Conservation (phyloP, 2,329 filamentous ascomycete species). For the Exophiala dermatitidis region DNA sequence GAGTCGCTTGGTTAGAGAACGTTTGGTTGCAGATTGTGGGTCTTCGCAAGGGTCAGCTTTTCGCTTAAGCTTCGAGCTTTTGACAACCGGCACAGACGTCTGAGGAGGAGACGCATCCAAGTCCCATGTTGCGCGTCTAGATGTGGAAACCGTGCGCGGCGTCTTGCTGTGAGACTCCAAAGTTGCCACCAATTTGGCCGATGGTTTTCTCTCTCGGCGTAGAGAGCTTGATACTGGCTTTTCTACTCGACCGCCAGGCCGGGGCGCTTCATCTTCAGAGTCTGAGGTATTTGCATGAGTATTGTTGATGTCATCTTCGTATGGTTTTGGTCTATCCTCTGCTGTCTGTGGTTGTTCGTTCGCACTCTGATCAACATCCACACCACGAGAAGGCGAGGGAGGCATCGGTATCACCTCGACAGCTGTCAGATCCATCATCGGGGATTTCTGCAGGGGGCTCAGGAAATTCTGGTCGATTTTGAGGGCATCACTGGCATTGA, state of each 20-base stretch:
- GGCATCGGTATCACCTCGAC: neutral
- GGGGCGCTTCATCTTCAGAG: neutral
- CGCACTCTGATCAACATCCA: neutral
- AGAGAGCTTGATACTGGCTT: neutral
- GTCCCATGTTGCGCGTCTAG: conserved; percentile 38
- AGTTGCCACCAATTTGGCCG: conserved; percentile 1
- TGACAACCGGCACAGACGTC: conserved; percentile 5
- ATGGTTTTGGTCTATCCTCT: neutral
- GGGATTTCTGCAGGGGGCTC: neutral
- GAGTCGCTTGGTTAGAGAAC: neutral
- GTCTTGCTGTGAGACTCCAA: conserved; percentile 29
- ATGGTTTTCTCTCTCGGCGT: conserved; percentile 2
- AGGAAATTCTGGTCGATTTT: conserved; percentile 11
- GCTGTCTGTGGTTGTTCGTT: neutral
- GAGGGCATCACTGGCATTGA: conserved; percentile 15
- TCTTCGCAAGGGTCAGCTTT: conserved; percentile 4
- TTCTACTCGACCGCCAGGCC: neutral
- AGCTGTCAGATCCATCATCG: neutral
- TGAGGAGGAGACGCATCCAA: conserved; percentile 35
- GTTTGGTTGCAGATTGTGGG: neutral
- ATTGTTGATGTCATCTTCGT: neutral
- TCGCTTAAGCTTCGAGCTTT: conserved; percentile 4
- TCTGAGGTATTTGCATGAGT: neutral
- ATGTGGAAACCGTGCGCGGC: conserved; percentile 31
- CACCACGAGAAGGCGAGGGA: neutral